Base-by-base conservation (phyloP, 768 basidiomycete species). In the Gyrodon lividus region DNA sequence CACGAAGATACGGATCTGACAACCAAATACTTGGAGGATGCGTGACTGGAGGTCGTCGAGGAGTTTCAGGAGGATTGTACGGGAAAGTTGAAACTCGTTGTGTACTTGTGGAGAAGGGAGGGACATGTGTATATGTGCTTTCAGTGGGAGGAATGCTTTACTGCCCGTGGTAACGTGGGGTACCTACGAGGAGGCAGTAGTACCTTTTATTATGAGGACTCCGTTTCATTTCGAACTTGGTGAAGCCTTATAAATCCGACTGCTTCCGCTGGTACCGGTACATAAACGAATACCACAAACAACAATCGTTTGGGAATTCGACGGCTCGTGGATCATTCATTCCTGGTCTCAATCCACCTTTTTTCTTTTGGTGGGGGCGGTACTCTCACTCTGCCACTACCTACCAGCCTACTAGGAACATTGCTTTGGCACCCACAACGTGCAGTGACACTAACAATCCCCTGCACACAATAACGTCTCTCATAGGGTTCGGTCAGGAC, bases 1-100 rank as follows among this genome's bases (percentile, higher is more conserved):
- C 0, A 86, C 73, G 43, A 87, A 80, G 16, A 89, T 74, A 6
- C 80, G 77, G 4, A 88, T 73, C 31, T 75, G 77, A 30, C 63
- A 63, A n/a, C 73, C 71, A 59, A 87, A 87, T 6, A 65, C 66
- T 1, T 61, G 55, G 12, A 72, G 63, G 1, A 83, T 68, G 12
- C 77, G 74, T 1, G 66, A 68, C 4, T 86, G 82, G 51, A 88
- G 77, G 58, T 78, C 68, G 13, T 66, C 64, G 34, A 88, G 78
- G 46, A 82, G 71, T 2, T 59, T 52, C 23, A 72, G 43, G 52
- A 88, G 78, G 47, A 67, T 66, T 0, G 43, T 2, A 19, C 57
- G 51, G 28, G 54, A 62, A 35, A 76, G 64, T 9, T 64, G 66
- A 26, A 72, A 62, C 6, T 72, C 62, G 59, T 76, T 76, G 59